A percentile compares a stretch with the other conserved stretches of the same genome.
Conservation (phyloP, 306 rosid genomes). For the Cercis canadensis region DNA sequence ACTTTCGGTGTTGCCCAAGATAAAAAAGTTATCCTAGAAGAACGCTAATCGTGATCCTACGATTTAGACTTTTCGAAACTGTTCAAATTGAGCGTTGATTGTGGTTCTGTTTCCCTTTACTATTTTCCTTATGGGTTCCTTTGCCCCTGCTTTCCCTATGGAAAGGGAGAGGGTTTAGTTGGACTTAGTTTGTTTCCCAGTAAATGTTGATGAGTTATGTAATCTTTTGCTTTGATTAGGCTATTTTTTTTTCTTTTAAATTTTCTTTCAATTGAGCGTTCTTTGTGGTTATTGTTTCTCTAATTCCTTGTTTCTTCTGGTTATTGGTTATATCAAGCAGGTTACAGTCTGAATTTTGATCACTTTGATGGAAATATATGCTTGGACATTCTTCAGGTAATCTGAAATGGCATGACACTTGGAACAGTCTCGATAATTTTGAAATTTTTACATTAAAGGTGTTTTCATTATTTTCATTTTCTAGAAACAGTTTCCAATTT, state of each 20-base stretch:
- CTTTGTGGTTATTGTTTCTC: constrained; percentile 7
- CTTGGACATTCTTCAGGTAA: constrained; percentile 98
- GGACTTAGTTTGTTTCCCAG: not conserved
- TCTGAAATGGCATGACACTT: not conserved
- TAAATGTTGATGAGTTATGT: not conserved
- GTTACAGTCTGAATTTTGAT: constrained; percentile 93
- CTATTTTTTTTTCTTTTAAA: not conserved
- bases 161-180: no score
- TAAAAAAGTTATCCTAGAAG: not conserved
- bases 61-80: no score
- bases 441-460: no score
- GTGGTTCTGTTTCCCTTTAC: not conserved
- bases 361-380: constrained; percentile 97
- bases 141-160: no score
- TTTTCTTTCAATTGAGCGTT: not conserved
- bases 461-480: no score
- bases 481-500: no score
- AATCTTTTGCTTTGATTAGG: not conserved
- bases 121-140: no score
- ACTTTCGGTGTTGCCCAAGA: not conserved
- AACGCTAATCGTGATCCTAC: not conserved
- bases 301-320: constrained; percentile 32
- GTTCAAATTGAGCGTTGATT: constrained; percentile 5
- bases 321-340: constrained; percentile 42
- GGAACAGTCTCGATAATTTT: no score